Evolutionary conservation across 805 yeast species (phyloP), one percentile per base, ranked within the genome.

Genomic region (Cyberlindnera lachancei): DNA sequence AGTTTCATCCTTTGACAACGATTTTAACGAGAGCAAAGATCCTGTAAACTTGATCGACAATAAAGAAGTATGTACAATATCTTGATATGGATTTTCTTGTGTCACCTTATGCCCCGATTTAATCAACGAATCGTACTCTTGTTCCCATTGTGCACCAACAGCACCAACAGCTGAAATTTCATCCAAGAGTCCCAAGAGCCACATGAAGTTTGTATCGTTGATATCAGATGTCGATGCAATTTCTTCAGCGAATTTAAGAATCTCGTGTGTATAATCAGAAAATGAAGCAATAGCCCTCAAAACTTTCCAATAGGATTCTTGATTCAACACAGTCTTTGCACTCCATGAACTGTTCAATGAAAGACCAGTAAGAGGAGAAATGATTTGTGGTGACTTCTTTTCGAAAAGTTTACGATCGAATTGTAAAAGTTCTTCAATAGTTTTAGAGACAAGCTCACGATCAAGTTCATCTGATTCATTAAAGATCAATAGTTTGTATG

Each of bases 101-200:
- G 60, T 64, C 9, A 62, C 58, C 21, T 61, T 60, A 37, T 65
- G 67, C 1, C 71, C 74, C 23, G 64, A 59, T 17, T 59, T 58
- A 10, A 59, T 50, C 26, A 67, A 48, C 15, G 56, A 53, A 24
- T 70, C 79, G 34, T 63, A 63, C 35, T 75, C 81, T 40, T 75
- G 79, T 52, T 83, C 92, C 71, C 75, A 75, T 48, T 75, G 82
- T 4, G 84, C 76, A 6, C 86, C 90, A 33, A 79, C 62, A 0
- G 92, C 86, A 7, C 94, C 94, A 29, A 79, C 73, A 1, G 90
- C 81, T 0, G 92, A 80, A 13, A 83, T 68, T 42, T 83, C 94
- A 55, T 83, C 94, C 20, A 83, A 54, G 8, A 82, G 55, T 1
- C 90, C 92, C 23, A 83, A 60, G 9, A 82, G 54, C 42, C 73